A percentile compares a stretch with the other conserved stretches of the same genome.
These are phyloP conservation scores for Diplodia corticola DNA, from an alignment of 2,329 filamentous ascomycete genomes.

Conservation along the genomic window DNA sequence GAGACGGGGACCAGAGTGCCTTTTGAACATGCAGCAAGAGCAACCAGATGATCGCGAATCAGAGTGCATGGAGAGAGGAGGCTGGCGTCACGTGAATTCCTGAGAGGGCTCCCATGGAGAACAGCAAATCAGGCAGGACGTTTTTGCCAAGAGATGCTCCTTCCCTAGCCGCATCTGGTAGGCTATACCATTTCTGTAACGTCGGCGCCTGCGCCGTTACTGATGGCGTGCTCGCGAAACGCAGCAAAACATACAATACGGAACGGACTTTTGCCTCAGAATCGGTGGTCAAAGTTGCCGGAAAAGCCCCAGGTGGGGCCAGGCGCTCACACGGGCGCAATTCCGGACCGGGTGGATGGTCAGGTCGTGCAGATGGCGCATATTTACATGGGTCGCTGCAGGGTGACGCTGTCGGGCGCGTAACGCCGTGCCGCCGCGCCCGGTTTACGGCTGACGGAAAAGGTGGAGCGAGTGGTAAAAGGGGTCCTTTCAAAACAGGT, in stretches of 20 bases:
- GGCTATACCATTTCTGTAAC: conserved; percentile 7
- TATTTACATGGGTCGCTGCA: not conserved
- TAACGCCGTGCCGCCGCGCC: not conserved
- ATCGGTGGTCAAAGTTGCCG: not conserved
- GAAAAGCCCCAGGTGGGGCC: not conserved
- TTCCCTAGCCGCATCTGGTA: conserved; percentile 4
- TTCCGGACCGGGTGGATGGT: not conserved
- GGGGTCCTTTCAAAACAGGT: conserved; percentile 12
- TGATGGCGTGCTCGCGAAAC: not conserved
- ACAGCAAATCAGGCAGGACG: conserved; percentile 5
- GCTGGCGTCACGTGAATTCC: conserved; percentile 11
- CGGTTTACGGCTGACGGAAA: conserved; percentile 11
- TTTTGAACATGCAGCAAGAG: conserved; percentile 31
- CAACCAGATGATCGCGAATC: conserved; percentile 20
- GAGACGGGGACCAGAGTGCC: conserved; percentile 35
- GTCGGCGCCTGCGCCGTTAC: conserved; percentile 15
- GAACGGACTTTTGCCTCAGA: not conserved
- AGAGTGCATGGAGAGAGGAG: conserved; percentile 14
- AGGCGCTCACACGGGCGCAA: not conserved
- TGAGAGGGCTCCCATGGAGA: not conserved
- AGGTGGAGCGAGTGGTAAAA: conserved; percentile 1
- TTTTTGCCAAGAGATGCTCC: not conserved
- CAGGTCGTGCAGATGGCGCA: not conserved
- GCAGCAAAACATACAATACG: not conserved
- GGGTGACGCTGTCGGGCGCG: not conserved